phyloP scores from a whole-genome alignment of 805 yeast genomes.

The Myxozyma geophila region DNA sequence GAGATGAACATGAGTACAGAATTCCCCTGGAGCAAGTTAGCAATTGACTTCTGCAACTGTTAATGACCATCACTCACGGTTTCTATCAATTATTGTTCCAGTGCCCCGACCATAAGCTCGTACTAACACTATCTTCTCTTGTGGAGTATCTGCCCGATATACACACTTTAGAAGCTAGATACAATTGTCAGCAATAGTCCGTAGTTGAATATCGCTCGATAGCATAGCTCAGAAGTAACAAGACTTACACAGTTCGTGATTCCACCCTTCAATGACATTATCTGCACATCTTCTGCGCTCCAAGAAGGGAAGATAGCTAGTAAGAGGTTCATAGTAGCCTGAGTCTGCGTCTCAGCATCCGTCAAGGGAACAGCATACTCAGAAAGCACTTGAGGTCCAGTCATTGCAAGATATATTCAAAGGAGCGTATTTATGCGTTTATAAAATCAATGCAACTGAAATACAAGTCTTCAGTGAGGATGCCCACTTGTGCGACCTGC shows the following conservation, averaged over 20 bases:
- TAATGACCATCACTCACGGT: slow-evolving; percentile 46
- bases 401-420: slow-evolving; percentile 11
- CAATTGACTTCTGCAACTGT: background rate
- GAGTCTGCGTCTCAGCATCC: slow-evolving; percentile 19
- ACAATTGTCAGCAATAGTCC: background rate
- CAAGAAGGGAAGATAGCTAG: slow-evolving; percentile 28
- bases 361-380: slow-evolving; percentile 20
- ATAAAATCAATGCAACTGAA: too few relatives aligned
- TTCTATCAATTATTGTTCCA: slow-evolving; percentile 69
- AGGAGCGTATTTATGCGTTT: too few relatives aligned
- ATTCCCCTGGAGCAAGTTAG: slow-evolving; percentile 49
- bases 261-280: slow-evolving; percentile 29
- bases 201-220: background rate
- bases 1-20: slow-evolving; percentile 68
- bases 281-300: slow-evolving; percentile 16
- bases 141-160: slow-evolving; percentile 16
- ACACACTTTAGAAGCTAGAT: slow-evolving; percentile 25
- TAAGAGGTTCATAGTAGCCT: slow-evolving; percentile 19
- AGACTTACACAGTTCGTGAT: slow-evolving; percentile 34
- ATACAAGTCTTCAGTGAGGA: too few relatives aligned
- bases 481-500: background rate
- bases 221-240: background rate
- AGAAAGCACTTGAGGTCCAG: slow-evolving; percentile 23
- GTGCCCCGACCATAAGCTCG: slow-evolving; percentile 80
- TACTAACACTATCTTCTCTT: slow-evolving; percentile 48